Base-by-base conservation (phyloP, 768 basidiomycete genomes). In the Paxillus ammoniavirescens region DNA sequence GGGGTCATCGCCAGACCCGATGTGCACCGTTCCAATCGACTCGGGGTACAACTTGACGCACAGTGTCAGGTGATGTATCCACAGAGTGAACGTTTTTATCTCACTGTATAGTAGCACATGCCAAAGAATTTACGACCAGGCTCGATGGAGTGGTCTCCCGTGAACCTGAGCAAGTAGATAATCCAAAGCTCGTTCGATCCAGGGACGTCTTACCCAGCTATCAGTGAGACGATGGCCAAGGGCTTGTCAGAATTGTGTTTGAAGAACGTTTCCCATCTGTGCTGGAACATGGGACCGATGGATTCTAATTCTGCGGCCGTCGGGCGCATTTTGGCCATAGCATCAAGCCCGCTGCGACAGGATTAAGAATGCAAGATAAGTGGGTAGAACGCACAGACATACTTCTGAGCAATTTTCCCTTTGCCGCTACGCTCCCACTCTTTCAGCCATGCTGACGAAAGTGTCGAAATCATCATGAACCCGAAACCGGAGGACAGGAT, bases 401-500 rank as follows among this genome's bases (percentile, higher is more conserved):
- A 84, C 85, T 83, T 86, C 60, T 79, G 74, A 2, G 82, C 72
- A 57, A 85, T 69, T 35, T 78, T 57, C 2, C 81, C 81, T 38
- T 64, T 71, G 0, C 78, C 80, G 1, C 65, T 61, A 35, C 65
- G 59, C 28, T 58, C 49, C 64, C 69, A 78, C 38, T 74, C 62
- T 8, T 50, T 59, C n/a, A 52, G 47, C 54, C 67, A 64, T 40
- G 54, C 75, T 75, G 36, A 5, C 0, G 1, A 36, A 31, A 7
- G 15, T 10, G 15, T 18, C 10, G 15, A 44, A 5, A n/a, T 14
- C 1, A 43, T 15, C 3, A 33, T 14, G 21, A n/a, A 44, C 21
- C 10, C 18, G 2, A 48, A 0, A 50, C 52, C 6, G 42, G 18
- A 42, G 53, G 62, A 60, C 14, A 33, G n/a, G 21, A 13, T 49